These are phyloP conservation scores for Venturia pyrina DNA, from an alignment of 2,329 filamentous ascomycete species.

Conservation along the genomic window DNA sequence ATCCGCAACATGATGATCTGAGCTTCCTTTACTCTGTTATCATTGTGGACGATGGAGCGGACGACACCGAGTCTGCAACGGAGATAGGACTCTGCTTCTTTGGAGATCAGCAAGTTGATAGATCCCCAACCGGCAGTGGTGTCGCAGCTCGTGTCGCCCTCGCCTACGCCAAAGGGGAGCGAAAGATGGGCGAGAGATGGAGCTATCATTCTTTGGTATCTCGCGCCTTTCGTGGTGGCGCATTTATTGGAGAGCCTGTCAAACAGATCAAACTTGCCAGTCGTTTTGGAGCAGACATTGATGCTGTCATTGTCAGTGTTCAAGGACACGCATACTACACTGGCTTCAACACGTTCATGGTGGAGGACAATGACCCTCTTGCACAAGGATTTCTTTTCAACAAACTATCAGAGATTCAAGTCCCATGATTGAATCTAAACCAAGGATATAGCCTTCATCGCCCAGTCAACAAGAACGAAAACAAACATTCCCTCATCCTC, in stretches of 20 bases:
- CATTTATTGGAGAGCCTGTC: constrained; percentile 13
- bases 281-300: constrained; percentile 12
- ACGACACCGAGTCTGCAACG: background rate
- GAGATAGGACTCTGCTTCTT: constrained; percentile 28
- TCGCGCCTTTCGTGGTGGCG: constrained; percentile 14
- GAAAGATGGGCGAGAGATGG: constrained; percentile 15
- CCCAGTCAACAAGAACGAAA: background rate
- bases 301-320: constrained; percentile 15
- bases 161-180: constrained; percentile 16
- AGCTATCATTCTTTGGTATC: constrained; percentile 19
- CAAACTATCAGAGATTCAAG: background rate
- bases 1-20: constrained; percentile 25
- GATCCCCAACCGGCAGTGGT: constrained; percentile 27
- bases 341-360: constrained; percentile 15
- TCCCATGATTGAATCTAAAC: background rate
- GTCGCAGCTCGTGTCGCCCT: constrained; percentile 23
- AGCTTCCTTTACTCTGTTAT: constrained; percentile 34
- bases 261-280: background rate
- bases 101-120: constrained; percentile 38
- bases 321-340: constrained; percentile 17
- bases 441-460: background rate
- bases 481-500: background rate
- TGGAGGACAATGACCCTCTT: constrained; percentile 15
- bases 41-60: constrained; percentile 22
- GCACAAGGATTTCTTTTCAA: constrained; percentile 16